phyloP scores from a whole-genome alignment of 805 yeast genomes.

The Wickerhamiella nectarea region DNA sequence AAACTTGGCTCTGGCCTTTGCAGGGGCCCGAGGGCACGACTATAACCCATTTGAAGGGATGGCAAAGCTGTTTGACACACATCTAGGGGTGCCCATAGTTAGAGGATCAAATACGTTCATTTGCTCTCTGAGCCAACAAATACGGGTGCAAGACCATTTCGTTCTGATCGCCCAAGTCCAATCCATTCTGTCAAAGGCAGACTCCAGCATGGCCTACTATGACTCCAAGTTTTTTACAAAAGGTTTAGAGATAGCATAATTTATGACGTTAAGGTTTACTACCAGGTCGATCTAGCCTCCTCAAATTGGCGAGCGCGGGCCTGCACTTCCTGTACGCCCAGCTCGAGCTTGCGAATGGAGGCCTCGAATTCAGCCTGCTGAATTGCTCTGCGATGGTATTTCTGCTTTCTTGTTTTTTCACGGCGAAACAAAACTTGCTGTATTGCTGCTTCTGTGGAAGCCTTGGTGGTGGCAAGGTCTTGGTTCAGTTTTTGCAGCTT shows the following conservation, averaged over 20 bases:
- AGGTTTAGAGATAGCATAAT: not conserved
- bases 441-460: not conserved
- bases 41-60: constrained; percentile 25
- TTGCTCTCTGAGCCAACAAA: constrained; percentile 19
- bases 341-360: constrained; percentile 9
- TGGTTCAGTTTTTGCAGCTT: not conserved
- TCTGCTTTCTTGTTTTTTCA: constrained; percentile 1
- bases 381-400: constrained; percentile 4
- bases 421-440: constrained; percentile 2
- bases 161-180: constrained; percentile 72
- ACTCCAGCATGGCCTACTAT: not conserved
- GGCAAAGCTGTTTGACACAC: constrained; percentile 15
- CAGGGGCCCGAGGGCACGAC: constrained; percentile 35
- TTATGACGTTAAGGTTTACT: not conserved
- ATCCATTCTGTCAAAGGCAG: not conserved
- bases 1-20: constrained; percentile 50
- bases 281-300: constrained; percentile 5
- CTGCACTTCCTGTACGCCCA: constrained; percentile 10
- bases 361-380: constrained; percentile 11
- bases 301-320: constrained; percentile 8
- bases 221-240: not conserved
- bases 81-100: constrained; percentile 20
- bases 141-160: constrained; percentile 69
- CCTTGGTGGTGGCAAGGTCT: not conserved
- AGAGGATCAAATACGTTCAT: constrained; percentile 20